Percentiles rank a stretch among this genome's conserved stretches.
Conservation (phyloP, 306 rosid genomes). For the Citrullus mucosospermus region DNA sequence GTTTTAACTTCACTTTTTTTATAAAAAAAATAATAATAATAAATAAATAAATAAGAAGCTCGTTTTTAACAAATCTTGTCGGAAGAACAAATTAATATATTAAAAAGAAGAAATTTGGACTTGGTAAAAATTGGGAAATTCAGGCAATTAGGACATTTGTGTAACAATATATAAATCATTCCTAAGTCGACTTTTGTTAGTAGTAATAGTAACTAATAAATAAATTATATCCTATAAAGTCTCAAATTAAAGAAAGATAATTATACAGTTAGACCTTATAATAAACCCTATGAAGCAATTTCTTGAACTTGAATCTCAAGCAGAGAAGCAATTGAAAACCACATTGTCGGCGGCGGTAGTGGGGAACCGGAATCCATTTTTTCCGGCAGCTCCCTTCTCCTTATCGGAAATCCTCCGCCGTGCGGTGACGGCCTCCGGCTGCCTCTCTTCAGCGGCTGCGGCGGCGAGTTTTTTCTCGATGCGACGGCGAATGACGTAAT, state of each 20-base stretch:
- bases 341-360: constrained; percentile 8
- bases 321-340: constrained; percentile 28
- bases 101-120: too few species aligned
- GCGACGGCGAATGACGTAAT: constrained; percentile 32
- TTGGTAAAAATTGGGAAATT: too few species aligned
- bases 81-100: too few species aligned
- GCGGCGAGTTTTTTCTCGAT: constrained; percentile 32
- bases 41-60: too few species aligned
- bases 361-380: neutral
- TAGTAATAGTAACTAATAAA: neutral
- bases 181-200: neutral
- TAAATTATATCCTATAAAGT: too few species aligned
- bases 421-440: neutral
- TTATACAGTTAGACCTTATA: too few species aligned
- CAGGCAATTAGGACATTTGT: neutral
- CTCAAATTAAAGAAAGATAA: too few species aligned
- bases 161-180: neutral
- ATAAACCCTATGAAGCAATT: too few species aligned
- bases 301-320: neutral
- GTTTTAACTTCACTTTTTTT: too few species aligned
- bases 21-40: too few species aligned
- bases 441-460: neutral
- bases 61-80: too few species aligned
- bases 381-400: neutral
- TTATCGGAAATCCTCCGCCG: neutral